Base-by-base conservation (phyloP, 2,329 filamentous ascomycete genomes). In the Boeremia lycopersici region DNA sequence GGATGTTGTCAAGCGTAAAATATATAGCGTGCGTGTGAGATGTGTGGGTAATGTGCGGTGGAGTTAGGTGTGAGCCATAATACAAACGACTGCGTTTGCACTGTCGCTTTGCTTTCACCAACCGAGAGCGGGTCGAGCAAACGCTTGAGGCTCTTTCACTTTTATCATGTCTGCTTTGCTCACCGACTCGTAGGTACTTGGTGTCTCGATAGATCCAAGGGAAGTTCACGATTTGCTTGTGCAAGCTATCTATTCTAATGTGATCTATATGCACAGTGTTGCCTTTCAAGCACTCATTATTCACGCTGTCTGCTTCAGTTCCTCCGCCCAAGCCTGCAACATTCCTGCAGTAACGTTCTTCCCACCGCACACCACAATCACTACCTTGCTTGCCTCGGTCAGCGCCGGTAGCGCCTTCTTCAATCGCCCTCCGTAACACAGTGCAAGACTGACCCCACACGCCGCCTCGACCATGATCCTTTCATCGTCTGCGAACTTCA, bases 341-440 rank as follows among this genome's bases (percentile, higher is more conserved):
- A 66, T 57, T 39, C 77, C 75, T 1, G 77, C 69, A 3, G 72
- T 78, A 33, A 83, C 70, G 60, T 80, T 80, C 36, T 74, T 79
- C 7, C 79, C 81, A 5, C 93, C 93, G 68, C 93, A 96, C 7
- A 96, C 86, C n/a, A 95, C 81, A 43, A 96, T 78, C 2, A 96
- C 91, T 6, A 96, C 83, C 59, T 89, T 90, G 71, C 85, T 88
- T 36, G 82, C 79, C 39, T 87, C 84, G 0, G 90, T 75, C 42
- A 68, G 23, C 26, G 45, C 34, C n/a, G 62, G 60, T 15, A 84
- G 48, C 7, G 65, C 73, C 63, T 80, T 77, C 67, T 84, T 81
- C 67, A 95, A 68, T 36, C 82, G 74, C 0, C 82, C 85, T 28
- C 82, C 82, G 65, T 90, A 91, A 49, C 81, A 85, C 6, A 84